Base-by-base conservation (phyloP, 352 stramenopile species). In the Phytophthora macrochlamydospora region DNA sequence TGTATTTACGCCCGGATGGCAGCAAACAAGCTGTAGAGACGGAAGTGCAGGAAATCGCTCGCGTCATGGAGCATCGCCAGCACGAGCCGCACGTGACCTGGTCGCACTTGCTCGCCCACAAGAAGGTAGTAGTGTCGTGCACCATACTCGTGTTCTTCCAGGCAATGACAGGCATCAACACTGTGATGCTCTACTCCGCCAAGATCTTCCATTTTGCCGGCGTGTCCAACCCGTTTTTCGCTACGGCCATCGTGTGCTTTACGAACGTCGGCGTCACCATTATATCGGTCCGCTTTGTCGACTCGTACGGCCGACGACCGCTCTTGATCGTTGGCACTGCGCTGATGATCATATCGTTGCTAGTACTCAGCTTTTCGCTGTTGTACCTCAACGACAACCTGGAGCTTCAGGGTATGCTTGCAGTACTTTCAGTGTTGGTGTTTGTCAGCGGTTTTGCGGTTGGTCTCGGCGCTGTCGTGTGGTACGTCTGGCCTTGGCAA, bases 111-210 rank as follows among this genome's bases (percentile, higher is more conserved):
- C 75, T 82, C 63, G 52, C 61, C 30, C 72, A 91, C 76, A 91
- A 91, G 62, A 76, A 79, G 35, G 62, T 84, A 12, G 71, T 95
- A 42, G 42, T 65, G 11, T 74, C 87, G 28, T 84, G 85, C 12
- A 81, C 75, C 12, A 68, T 89, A 38, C 82, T 94, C 35, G 81
- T 94, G 4, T 91, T 94, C 58, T 93, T 93, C 65, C 84, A 91
- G 59, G 88, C 89, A 8, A 93, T 97, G 78, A 95, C 91, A 31
- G 91, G 91, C 1, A 96, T 97, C 71, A 97, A 97, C 73, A 97
- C 87, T 7, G 91, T 97, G 32, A 94, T 97, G 76, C 69, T 97
- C 32, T 97, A 97, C 64, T 97, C 89, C 3, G 86, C 89, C 51
- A 95, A 94, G 66, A 96, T 97, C 64, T 97, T 97, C 62, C 79